Evolutionary conservation across 2,329 filamentous ascomycete genomes (phyloP), one percentile per base, ranked within the genome.

Genomic region (Bipolaris victoriae): DNA sequence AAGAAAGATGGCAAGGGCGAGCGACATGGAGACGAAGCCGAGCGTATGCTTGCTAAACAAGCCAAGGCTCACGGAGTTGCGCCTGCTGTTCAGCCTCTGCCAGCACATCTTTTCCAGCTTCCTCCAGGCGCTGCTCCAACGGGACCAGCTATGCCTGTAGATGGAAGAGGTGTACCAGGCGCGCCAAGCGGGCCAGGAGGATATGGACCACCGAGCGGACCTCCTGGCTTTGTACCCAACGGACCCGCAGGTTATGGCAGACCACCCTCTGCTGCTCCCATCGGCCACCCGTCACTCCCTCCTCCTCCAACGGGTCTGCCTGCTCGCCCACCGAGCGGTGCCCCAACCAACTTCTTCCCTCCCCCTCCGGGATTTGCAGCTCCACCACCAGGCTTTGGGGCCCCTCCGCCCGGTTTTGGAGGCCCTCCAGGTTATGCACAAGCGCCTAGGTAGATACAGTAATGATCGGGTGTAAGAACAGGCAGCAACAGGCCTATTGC

Each of bases 1-100:
- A 99, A 99, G 84, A 98, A 98, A 79, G 95, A 99, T 72, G 95
- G 95, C 66, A 97, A 97, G 80, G 94, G 94, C 68, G 94, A 98
- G 80, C 84, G 95, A 57, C 95, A 99, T 74, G 95, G 95, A 69
- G 95, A 99, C 75, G 86, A 92, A 68, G 95, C 95, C 29, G 95
- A 99, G 79, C 85, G 95, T 71, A 90, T 92, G 81, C 86, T 99
- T 45, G 95, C 95, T 29, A 88, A 90, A 26, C 91, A 97, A 78
- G 95, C 93, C 55, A 94, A 94, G 79, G 94, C 93, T 75, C 91
- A 97, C 77, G 97, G 97, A 70, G 90, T 99, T 59, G 86, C 92
- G 50, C 90, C 92, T 35, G 89, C 92, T 64, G 85, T 88, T 2
- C 90, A 93, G 71, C 86, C 89, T 20, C 80, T 95, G 49, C 90